Evolutionary conservation across 2,329 filamentous ascomycete genomes (phyloP), one percentile per base, ranked within the genome.

Genomic region (Sclerotinia spermophila): DNA sequence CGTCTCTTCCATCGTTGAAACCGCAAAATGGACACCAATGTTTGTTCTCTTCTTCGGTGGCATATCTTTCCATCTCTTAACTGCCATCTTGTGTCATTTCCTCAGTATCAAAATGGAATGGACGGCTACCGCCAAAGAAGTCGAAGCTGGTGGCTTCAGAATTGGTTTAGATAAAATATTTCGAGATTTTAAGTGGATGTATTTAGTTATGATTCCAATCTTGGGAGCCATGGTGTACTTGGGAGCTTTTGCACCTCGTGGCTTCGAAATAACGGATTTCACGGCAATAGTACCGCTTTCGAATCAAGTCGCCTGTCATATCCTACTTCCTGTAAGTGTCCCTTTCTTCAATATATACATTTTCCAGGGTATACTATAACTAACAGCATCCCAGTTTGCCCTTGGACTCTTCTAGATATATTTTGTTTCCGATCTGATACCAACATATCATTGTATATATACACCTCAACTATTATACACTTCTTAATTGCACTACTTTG

Each of bases 61-160:
- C 27, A 73, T 83, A 55, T 82, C 81, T 27, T 74, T 83, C 55
- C 82, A 83, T 75, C 77, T 83, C 35, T 80, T 79, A 53, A 79
- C 81, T 71, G 81, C 82, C 1, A 74, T 83, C 8, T 74, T 82
- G 35, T 81, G 78, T 69, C 82, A 83, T 73, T 81, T 83, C 75
- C 79, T 83, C 74, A 73, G 77, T 70, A 81, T 84, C 72, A 79
- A 83, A 71, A 83, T 83, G 82, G 75, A 73, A 59, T 78, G 86
- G 86, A 85, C 85, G 44, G 84, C 86, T n/a, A 88, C 87, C 0
- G 82, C 84, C 73, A 89, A 88, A 79, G 86, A 89, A 79, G 81
- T 84, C 44, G 85, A 86, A 76, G 81, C 85, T 75, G 84, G 84
- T 58, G 84, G 84, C 74, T 88, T 89, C 78, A 85, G 86, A 77